Conservation (phyloP, 2,329 filamentous ascomycete genomes). For the Cercospora janseana region DNA sequence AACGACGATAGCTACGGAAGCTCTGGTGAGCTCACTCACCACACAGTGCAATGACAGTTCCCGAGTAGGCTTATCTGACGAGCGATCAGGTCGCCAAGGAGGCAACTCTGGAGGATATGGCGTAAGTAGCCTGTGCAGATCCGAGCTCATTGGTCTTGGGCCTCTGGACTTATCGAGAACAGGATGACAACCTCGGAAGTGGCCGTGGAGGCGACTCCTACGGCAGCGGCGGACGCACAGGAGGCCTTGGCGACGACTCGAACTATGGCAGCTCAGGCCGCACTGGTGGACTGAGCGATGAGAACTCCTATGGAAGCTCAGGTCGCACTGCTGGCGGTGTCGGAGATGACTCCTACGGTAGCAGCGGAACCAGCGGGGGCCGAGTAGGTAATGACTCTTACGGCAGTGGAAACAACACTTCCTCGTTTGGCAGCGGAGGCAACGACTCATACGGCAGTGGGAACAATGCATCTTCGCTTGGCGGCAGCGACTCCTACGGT, state of each 20-base stretch:
- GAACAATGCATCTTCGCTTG: too few relatives aligned
- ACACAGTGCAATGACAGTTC: background rate
- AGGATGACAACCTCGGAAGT: background rate
- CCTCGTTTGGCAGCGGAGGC: slow-evolving; percentile 14
- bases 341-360: slow-evolving; percentile 7
- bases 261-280: slow-evolving; percentile 18
- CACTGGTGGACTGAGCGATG: slow-evolving; percentile 14
- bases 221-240: slow-evolving; percentile 19
- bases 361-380: too few relatives aligned
- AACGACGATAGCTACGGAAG: slow-evolving; percentile 15
- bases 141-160: slow-evolving; percentile 12
- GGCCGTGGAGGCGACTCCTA: slow-evolving; percentile 14
- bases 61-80: slow-evolving; percentile 14
- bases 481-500: background rate
- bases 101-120: slow-evolving; percentile 17
- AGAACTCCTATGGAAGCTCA: slow-evolving; percentile 23
- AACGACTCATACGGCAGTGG: background rate
- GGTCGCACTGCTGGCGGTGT: slow-evolving; percentile 11
- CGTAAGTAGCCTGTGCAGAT: slow-evolving; percentile 16
- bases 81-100: slow-evolving; percentile 14
- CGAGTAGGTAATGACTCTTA: slow-evolving; percentile 9
- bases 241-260: slow-evolving; percentile 10
- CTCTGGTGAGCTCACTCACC: slow-evolving; percentile 6
- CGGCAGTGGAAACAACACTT: too few relatives aligned
- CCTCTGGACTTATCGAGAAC: slow-evolving; percentile 20